phyloP scores from a whole-genome alignment of 2,329 filamentous ascomycete species.

The Calonectria montana region DNA sequence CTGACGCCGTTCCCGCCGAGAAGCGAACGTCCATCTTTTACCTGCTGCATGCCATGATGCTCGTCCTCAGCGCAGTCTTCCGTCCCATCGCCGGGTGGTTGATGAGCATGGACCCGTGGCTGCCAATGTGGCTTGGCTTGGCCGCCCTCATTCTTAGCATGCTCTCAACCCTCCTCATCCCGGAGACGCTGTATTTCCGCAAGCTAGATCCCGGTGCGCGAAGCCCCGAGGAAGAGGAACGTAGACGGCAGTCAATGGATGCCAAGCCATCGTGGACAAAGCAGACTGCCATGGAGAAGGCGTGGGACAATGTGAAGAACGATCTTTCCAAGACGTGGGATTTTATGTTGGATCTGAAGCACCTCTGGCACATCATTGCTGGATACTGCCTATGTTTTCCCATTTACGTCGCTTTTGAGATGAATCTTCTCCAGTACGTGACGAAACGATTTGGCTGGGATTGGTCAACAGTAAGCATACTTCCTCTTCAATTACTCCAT shows the following conservation, averaged over 20 bases:
- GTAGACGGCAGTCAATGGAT: not conserved
- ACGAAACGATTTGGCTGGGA: constrained; percentile 62
- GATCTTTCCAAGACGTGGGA: constrained; percentile 50
- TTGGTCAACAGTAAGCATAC: constrained; percentile 52
- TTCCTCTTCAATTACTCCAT: not conserved
- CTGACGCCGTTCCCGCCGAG: constrained; percentile 53
- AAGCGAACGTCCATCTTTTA: constrained; percentile 55
- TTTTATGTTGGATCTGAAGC: constrained; percentile 53
- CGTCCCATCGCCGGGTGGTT: constrained; percentile 55
- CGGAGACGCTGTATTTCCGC: constrained; percentile 55
- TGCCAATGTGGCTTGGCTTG: constrained; percentile 51
- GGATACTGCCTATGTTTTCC: constrained; percentile 19
- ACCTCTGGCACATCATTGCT: not conserved
- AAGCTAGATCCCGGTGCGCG: constrained; percentile 40
- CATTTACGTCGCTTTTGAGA: constrained; percentile 48
- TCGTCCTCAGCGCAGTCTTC: constrained; percentile 52
- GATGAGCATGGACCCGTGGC: constrained; percentile 53
- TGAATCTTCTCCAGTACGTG: constrained; percentile 63
- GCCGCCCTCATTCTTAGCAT: constrained; percentile 44
- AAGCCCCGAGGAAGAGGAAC: not conserved
- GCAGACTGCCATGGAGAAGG: constrained; percentile 31
- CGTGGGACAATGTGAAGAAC: constrained; percentile 40
- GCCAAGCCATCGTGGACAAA: constrained; percentile 18
- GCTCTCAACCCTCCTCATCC: constrained; percentile 48
- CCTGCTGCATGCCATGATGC: constrained; percentile 49